Percentiles rank a stretch among this genome's conserved stretches.
Evolutionary conservation across 805 yeast species (phyloP).

Genomic region (Blastobotrys parvus): DNA sequence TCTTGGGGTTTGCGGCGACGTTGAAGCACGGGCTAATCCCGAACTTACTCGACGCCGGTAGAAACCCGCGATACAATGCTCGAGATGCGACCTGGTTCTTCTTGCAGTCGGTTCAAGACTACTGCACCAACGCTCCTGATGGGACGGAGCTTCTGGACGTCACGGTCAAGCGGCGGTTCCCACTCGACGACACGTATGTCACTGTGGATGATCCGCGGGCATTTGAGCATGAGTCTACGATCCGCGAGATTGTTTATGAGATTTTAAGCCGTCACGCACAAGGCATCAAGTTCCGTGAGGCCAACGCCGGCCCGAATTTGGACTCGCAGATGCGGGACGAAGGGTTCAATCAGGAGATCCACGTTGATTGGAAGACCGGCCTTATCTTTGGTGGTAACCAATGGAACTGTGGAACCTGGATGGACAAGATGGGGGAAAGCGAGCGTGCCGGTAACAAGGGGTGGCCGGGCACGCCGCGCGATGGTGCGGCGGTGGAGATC

Average conservation of each 20-base stretch:
- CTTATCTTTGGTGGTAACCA: conserved; percentile 86
- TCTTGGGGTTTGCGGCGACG: conserved; percentile 80
- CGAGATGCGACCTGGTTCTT: conserved; percentile 98
- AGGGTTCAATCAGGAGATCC: conserved; percentile 78
- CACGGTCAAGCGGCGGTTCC: conserved; percentile 74
- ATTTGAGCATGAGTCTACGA: conserved; percentile 57
- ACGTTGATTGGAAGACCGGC: conserved; percentile 86
- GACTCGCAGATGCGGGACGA: conserved; percentile 90
- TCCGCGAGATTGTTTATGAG: conserved; percentile 75
- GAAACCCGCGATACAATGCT: conserved; percentile 90
- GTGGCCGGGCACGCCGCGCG: conserved; percentile 95
- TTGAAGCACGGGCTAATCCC: conserved; percentile 94
- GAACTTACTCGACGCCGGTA: conserved; percentile 83
- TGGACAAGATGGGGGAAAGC: conserved; percentile 99
- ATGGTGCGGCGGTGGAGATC: conserved; percentile 93
- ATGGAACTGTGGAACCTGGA: conserved; percentile 96
- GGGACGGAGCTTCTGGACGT: conserved; percentile 63
- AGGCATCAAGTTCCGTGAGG: conserved; percentile 84
- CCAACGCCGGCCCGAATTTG: conserved; percentile 82
- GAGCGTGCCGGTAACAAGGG: conserved; percentile 75
- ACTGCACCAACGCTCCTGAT: conserved; percentile 54
- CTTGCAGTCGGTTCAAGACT: conserved; percentile 81
- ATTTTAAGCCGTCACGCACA: conserved; percentile 79
- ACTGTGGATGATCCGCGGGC: conserved; percentile 64
- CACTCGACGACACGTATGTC: conserved; percentile 75